These are phyloP conservation scores for Corchorus olitorius DNA, from an alignment of 345 rosid genomes.

Conservation along the genomic window DNA sequence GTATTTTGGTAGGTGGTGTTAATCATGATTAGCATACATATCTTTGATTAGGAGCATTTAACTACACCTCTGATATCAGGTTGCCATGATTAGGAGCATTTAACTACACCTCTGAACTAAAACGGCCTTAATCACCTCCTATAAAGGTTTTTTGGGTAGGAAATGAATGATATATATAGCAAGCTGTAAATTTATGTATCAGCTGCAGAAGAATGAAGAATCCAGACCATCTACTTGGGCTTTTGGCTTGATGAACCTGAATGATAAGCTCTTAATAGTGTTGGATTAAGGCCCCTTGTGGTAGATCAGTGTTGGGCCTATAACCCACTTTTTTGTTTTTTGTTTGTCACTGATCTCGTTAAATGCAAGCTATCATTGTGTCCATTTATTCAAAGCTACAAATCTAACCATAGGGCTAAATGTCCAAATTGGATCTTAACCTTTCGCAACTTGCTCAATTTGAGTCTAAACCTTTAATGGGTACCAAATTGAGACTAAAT, in stretches of 20 bases:
- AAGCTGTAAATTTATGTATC: not conserved
- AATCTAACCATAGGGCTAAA: too few species aligned
- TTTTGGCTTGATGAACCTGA: not conserved
- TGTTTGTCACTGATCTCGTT: too few species aligned
- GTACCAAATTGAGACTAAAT: too few species aligned
- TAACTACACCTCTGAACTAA: not conserved
- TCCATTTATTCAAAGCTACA: too few species aligned
- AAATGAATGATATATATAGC: not conserved
- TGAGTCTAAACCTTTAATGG: too few species aligned
- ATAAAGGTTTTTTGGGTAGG: not conserved
- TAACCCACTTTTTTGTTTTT: too few species aligned
- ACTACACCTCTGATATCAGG: not conserved
- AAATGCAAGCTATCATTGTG: too few species aligned
- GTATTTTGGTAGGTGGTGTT: conserved; percentile 10
- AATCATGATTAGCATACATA: conserved; percentile 7
- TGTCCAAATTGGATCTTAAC: too few species aligned
- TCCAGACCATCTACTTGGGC: not conserved
- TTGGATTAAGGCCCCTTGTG: too few species aligned
- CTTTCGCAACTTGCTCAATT: too few species aligned
- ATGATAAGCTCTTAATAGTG: not conserved
- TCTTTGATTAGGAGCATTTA: not conserved
- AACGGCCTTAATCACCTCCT: too few species aligned
- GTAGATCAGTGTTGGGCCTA: too few species aligned
- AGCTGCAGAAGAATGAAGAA: not conserved
- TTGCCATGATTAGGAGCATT: not conserved